Conservation (phyloP, 2,329 filamentous ascomycete genomes). For the Cordyceps cateniannulata region DNA sequence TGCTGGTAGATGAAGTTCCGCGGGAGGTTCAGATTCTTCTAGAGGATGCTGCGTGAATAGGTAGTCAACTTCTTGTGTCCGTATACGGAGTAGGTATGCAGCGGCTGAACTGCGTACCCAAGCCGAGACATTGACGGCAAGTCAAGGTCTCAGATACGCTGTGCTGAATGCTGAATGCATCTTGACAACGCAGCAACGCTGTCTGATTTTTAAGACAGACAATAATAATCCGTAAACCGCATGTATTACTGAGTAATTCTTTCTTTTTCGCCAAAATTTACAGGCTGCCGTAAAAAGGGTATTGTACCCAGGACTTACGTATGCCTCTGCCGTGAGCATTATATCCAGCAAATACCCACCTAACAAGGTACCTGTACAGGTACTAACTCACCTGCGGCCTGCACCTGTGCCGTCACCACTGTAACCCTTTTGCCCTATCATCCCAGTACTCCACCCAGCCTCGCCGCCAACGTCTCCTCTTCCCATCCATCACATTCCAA, state of each 20-base stretch:
- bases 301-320: slow-evolving; percentile 5
- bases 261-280: neutral
- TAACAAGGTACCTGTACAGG: neutral
- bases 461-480: slow-evolving; percentile 6
- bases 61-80: neutral
- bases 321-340: neutral
- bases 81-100: neutral
- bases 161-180: too few species aligned
- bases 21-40: neutral
- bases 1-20: neutral
- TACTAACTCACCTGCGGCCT: neutral
- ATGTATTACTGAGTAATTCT: too few species aligned
- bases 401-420: neutral
- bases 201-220: too few species aligned
- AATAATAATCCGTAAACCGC: too few species aligned
- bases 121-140: too few species aligned
- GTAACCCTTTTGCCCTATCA: too few species aligned
- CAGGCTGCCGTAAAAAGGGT: neutral
- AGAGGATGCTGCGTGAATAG: neutral
- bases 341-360: neutral
- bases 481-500: neutral
- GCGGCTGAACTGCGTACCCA: too few species aligned
- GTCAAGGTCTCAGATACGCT: too few species aligned
- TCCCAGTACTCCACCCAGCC: neutral
- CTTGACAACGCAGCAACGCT: too few species aligned